Evolutionary conservation across 1,139 yeast species (phyloP), one percentile per base, ranked within the genome.

Genomic region (Geotrichum restrictum): DNA sequence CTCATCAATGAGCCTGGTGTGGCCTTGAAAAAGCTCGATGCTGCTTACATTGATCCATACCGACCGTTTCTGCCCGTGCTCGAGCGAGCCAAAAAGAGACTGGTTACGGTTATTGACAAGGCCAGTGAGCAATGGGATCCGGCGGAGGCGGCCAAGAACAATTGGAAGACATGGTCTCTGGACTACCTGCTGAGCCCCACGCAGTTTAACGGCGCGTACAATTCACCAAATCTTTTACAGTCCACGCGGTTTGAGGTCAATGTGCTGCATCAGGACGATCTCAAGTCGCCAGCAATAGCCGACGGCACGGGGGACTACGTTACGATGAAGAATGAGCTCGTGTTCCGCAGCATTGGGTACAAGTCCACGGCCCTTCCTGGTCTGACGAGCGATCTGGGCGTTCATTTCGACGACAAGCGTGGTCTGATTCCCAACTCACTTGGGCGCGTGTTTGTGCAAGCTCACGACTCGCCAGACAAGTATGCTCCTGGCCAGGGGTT

Each of bases 261-360:
- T 66, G 61, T 69, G 57, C 61, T 85, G 43, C 62, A 62, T 37
- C 69, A 72, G 56, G 62, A 58, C 13, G 66, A 62, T 19, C 54
- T 64, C 14, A 54, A 53, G 19, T 57, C 62, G 5, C 68, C 65
- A 0, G 61, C 64, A 0, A 70, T 22, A 60, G 75, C 83, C 1
- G 64, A 65, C 3, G 71, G 80, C 1, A 77, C 80, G 0, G 75
- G 72, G 1, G 69, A 70, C 31, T 62, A 67, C 1, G 68, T 68
- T 2, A 63, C 67, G 1, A 66, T 79, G 43, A 68, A 74, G 18
- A 75, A 83, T 37, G 94, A 91, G 56, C 69, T 91, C n/a, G 83
- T 85, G 0, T 83, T 93, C 51, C 74, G 87, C 10, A 85, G 96
- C 8, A 81, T 93, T 40, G 99, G 98, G 0, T 93, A 89, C 70